These are phyloP conservation scores for Mycena capillaripes DNA, from an alignment of 768 basidiomycete genomes.

Conservation along the genomic window DNA sequence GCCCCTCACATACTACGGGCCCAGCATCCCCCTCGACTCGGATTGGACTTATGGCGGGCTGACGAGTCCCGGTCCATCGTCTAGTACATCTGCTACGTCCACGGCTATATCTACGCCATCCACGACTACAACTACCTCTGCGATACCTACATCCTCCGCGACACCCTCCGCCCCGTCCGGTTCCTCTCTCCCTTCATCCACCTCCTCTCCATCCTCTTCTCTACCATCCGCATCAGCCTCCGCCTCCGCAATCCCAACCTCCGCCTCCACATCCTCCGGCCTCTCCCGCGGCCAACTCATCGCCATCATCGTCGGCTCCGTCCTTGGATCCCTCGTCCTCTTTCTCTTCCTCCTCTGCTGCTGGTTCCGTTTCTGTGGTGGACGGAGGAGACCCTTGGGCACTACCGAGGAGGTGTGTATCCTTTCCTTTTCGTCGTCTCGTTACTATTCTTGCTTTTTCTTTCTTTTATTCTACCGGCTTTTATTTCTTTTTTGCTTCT, in stretches of 20 bases:
- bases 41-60: slow-evolving; percentile 83
- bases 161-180: slow-evolving; percentile 43
- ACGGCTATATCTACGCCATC: slow-evolving; percentile 42
- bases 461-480: no score
- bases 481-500: no score
- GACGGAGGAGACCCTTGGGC: not conserved
- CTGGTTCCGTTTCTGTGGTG: slow-evolving; percentile 37
- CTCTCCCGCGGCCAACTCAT: slow-evolving; percentile 61
- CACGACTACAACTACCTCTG: slow-evolving; percentile 44
- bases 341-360: slow-evolving; percentile 65
- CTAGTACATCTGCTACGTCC: slow-evolving; percentile 35
- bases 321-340: slow-evolving; percentile 71
- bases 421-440: not conserved
- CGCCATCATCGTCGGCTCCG: slow-evolving; percentile 71
- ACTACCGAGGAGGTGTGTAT: slow-evolving; percentile 4
- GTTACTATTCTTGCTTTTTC: not conserved
- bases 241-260: slow-evolving; percentile 29
- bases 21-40: slow-evolving; percentile 82
- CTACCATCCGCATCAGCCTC: slow-evolving; percentile 41
- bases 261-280: slow-evolving; percentile 38
- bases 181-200: slow-evolving; percentile 43
- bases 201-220: slow-evolving; percentile 40
- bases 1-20: slow-evolving; percentile 87
- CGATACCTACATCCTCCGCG: slow-evolving; percentile 47
- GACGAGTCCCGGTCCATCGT: slow-evolving; percentile 68